Conservation (phyloP, 2,329 filamentous ascomycete genomes). For the Curvularia sp. region DNA sequence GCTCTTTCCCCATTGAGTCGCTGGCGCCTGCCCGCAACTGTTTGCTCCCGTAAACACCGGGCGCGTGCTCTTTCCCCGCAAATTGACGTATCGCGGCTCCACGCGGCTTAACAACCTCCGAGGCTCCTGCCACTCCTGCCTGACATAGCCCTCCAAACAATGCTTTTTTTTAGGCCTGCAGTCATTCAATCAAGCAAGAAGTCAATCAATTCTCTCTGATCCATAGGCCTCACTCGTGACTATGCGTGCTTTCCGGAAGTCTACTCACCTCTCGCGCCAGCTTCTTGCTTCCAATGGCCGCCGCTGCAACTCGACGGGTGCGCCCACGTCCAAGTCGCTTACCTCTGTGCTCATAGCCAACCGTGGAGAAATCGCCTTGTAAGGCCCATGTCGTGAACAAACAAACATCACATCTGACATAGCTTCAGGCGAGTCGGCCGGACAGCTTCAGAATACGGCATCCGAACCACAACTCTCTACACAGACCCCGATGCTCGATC, state of each 20-base stretch:
- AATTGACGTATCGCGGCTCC: slow-evolving; percentile 32
- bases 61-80: slow-evolving; percentile 25
- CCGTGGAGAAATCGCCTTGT: slow-evolving; percentile 92
- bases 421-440: slow-evolving; percentile 74
- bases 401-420: background rate
- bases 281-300: slow-evolving; percentile 41
- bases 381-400: slow-evolving; percentile 25
- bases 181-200: slow-evolving; percentile 11
- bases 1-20: slow-evolving; percentile 15
- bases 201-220: slow-evolving; percentile 10
- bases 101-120: slow-evolving; percentile 35
- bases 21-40: slow-evolving; percentile 5
- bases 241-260: slow-evolving; percentile 48
- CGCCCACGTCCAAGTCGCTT: slow-evolving; percentile 50
- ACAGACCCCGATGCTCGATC: slow-evolving; percentile 87
- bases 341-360: slow-evolving; percentile 94
- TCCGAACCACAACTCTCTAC: slow-evolving; percentile 92
- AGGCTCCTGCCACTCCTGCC: slow-evolving; percentile 29
- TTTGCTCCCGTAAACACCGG: slow-evolving; percentile 25
- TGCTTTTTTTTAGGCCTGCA: slow-evolving; percentile 27
- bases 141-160: slow-evolving; percentile 19
- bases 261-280: slow-evolving; percentile 44
- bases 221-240: slow-evolving; percentile 25
- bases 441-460: slow-evolving; percentile 86
- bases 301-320: slow-evolving; percentile 42